Percentiles rank a stretch among this genome's conserved stretches.
These are phyloP conservation scores for Magnusiomyces tetraspermus DNA, from an alignment of 1,139 yeast genomes.

Conservation along the genomic window DNA sequence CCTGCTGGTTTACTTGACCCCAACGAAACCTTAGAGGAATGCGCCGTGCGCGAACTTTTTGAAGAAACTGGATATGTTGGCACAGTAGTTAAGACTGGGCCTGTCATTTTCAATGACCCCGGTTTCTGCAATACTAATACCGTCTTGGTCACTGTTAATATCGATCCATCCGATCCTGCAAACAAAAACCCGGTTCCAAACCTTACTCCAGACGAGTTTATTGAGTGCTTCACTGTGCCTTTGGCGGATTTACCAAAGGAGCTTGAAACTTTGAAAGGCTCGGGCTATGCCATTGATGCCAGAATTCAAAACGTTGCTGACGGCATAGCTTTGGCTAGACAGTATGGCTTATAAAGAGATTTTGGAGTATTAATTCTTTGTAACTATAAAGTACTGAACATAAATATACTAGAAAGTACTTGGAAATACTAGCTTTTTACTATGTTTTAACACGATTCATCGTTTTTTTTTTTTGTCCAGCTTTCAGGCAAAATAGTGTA, in stretches of 20 bases:
- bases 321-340: slow-evolving; percentile 48
- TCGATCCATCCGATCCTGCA: slow-evolving; percentile 57
- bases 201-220: slow-evolving; percentile 82
- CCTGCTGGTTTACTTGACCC: slow-evolving; percentile 95
- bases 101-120: slow-evolving; percentile 73
- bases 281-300: slow-evolving; percentile 77
- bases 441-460: too few species aligned
- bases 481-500: too few species aligned
- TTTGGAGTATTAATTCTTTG: too few species aligned
- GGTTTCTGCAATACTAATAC: slow-evolving; percentile 89
- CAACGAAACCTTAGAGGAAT: slow-evolving; percentile 60
- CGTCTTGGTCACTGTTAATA: slow-evolving; percentile 66
- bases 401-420: too few species aligned
- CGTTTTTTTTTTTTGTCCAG: too few species aligned
- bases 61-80: slow-evolving; percentile 84
- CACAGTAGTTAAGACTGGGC: slow-evolving; percentile 36
- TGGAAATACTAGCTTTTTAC: too few species aligned
- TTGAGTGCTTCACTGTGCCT: slow-evolving; percentile 70
- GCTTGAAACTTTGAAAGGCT: slow-evolving; percentile 41
- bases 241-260: slow-evolving; percentile 47
- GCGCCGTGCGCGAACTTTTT: slow-evolving; percentile 76
- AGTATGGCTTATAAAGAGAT: slow-evolving; percentile 12
- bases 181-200: slow-evolving; percentile 63
- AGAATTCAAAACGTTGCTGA: slow-evolving; percentile 78
- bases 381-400: too few species aligned